phyloP scores from a whole-genome alignment of 2,329 filamentous ascomycete genomes.

The Microdochium trichocladiopsis region DNA sequence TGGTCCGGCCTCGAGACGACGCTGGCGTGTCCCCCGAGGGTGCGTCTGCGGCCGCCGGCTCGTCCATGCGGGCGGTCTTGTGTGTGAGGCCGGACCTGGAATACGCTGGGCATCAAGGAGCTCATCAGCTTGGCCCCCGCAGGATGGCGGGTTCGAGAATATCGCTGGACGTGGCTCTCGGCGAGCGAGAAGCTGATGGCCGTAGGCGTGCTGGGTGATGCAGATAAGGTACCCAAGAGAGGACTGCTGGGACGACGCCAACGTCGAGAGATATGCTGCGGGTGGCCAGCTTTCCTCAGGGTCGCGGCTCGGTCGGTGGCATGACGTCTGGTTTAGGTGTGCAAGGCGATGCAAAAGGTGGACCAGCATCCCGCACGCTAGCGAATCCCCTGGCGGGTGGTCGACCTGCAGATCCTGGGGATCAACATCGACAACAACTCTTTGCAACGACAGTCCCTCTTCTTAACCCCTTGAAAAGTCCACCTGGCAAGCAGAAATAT shows the following conservation, averaged over 20 bases:
- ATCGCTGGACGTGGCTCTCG: neutral
- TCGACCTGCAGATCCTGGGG: too few species aligned
- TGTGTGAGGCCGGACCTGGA: slow-evolving; percentile 25
- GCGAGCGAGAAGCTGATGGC: neutral
- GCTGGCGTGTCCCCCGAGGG: slow-evolving; percentile 10
- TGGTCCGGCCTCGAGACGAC: slow-evolving; percentile 3
- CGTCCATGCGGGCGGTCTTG: slow-evolving; percentile 25
- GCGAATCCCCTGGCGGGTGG: too few species aligned
- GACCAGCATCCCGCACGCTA: too few species aligned
- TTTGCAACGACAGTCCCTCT: too few species aligned
- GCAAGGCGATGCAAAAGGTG: neutral
- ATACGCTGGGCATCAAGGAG: slow-evolving; percentile 13
- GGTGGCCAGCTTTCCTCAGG: too few species aligned
- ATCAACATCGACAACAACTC: too few species aligned
- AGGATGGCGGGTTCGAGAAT: neutral
- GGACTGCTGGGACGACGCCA: too few species aligned
- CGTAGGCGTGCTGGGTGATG: too few species aligned
- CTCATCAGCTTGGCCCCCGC: slow-evolving; percentile 15
- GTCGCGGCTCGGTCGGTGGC: neutral
- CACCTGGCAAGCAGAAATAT: too few species aligned
- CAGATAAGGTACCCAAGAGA: too few species aligned
- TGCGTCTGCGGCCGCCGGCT: slow-evolving; percentile 6
- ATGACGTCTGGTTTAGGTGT: neutral
- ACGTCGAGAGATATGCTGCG: too few species aligned
- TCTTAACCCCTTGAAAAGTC: too few species aligned